Percentiles rank a stretch among this genome's conserved stretches.
These are phyloP conservation scores for Pythium aphanidermatum DNA, from an alignment of 352 stramenopile species.

Conservation along the genomic window DNA sequence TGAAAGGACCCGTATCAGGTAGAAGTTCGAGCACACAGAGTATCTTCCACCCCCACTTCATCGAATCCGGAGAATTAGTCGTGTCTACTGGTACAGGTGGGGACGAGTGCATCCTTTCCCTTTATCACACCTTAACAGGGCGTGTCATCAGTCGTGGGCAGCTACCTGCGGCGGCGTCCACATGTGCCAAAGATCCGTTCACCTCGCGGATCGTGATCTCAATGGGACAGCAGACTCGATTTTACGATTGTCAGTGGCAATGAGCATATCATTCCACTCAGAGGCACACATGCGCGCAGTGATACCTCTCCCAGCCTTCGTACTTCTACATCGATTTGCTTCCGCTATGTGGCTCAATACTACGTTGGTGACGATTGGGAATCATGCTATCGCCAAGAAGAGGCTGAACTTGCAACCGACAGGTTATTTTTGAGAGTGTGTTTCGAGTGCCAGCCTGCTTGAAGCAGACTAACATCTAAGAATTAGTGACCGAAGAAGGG, in stretches of 20 bases:
- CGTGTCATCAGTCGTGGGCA: conserved; percentile 27
- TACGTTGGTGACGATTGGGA: too few species aligned
- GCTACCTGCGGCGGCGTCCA: conserved; percentile 24
- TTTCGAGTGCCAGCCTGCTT: too few species aligned
- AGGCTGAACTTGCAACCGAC: too few species aligned
- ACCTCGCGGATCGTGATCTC: conserved; percentile 28
- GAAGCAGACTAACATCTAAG: too few species aligned
- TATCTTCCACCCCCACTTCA: conserved; percentile 52
- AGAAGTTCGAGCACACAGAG: conserved; percentile 1
- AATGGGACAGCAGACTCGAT: conserved; percentile 19
- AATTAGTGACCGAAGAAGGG: too few species aligned
- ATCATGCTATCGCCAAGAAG: too few species aligned
- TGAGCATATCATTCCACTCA: not conserved
- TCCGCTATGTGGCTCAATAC: not conserved
- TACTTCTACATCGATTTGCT: not conserved
- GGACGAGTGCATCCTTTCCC: conserved; percentile 14
- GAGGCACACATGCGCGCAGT: too few species aligned
- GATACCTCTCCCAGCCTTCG: too few species aligned
- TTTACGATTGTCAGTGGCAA: conserved; percentile 18
- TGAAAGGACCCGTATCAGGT: conserved; percentile 18
- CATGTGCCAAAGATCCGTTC: conserved; percentile 31
- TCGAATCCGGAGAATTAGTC: conserved; percentile 8
- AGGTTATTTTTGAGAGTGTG: too few species aligned
- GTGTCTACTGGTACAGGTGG: conserved; percentile 4
- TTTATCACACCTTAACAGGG: conserved; percentile 35